Percentiles rank a stretch among this genome's conserved stretches.
Evolutionary conservation across 352 stramenopile genomes (phyloP).

Genomic region (Pythium catenulatum): DNA sequence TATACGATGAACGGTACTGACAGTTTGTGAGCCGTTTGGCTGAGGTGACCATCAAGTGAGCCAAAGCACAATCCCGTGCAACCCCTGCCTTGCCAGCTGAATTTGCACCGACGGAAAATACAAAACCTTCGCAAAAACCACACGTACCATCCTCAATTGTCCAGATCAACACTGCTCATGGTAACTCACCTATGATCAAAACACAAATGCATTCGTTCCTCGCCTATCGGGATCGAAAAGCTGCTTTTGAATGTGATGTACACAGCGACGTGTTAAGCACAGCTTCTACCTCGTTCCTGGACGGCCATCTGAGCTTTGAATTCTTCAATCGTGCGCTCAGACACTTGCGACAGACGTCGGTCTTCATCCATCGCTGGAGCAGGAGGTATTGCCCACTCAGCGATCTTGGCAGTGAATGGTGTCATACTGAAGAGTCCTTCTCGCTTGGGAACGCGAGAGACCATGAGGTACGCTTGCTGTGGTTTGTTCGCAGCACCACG

Average conservation of each 20-base stretch:
- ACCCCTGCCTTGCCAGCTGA: no score
- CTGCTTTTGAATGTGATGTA: no score
- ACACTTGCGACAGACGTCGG: neutral
- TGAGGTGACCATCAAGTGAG: neutral
- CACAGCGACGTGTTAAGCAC: no score
- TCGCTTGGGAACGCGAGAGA: constrained; percentile 13
- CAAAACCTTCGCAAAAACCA: no score
- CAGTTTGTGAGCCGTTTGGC: neutral
- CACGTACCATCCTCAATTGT: no score
- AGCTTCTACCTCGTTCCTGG: no score
- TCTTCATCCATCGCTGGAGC: constrained; percentile 3
- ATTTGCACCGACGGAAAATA: no score
- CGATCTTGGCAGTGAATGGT: neutral
- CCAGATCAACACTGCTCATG: no score
- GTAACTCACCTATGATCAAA: no score
- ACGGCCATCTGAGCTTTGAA: no score
- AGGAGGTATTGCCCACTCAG: constrained; percentile 1
- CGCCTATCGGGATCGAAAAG: neutral
- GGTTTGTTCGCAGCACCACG: constrained; percentile 5
- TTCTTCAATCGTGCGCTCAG: neutral
- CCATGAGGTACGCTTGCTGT: constrained; percentile 39
- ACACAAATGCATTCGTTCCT: no score
- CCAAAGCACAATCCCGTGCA: no score
- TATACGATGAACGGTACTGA: neutral
- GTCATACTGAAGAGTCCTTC: neutral